Percentiles rank a stretch among this genome's conserved stretches.
These are phyloP conservation scores for Alternaria triticina DNA, from an alignment of 2,329 filamentous ascomycete species.

Conservation along the genomic window DNA sequence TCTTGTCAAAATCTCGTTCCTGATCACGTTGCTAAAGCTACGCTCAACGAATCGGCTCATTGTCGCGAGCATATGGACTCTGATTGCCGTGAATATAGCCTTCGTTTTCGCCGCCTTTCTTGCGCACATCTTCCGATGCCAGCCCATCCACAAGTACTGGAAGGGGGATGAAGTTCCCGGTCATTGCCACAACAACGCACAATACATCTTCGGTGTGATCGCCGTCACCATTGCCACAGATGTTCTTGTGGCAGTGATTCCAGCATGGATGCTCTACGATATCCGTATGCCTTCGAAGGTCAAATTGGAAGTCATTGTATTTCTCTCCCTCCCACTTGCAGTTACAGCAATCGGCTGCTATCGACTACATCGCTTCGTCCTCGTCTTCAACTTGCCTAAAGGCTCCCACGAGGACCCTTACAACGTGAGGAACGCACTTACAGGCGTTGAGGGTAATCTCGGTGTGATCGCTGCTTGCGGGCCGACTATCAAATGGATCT, in stretches of 20 bases:
- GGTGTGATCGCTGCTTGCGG: constrained; percentile 11
- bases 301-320: constrained; percentile 2
- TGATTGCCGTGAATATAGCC: constrained; percentile 3
- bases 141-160: constrained; percentile 12
- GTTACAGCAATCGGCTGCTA: constrained; percentile 15
- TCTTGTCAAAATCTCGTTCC: constrained; percentile 16
- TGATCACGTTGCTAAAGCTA: constrained; percentile 13
- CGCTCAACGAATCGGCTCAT: constrained; percentile 3
- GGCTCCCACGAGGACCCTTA: constrained; percentile 2
- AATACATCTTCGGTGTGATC: constrained; percentile 5
- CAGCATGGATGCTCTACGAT: constrained; percentile 12
- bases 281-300: constrained; percentile 9
- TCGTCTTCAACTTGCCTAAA: neutral
- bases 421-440: constrained; percentile 9
- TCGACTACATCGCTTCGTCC: constrained; percentile 7
- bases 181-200: neutral
- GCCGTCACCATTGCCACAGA: constrained; percentile 11
- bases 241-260: constrained; percentile 13
- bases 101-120: constrained; percentile 5
- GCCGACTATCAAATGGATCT: constrained; percentile 15
- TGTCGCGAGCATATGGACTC: constrained; percentile 5
- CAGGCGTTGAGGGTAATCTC: constrained; percentile 12
- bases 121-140: constrained; percentile 3
- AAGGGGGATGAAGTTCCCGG: neutral
- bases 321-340: constrained; percentile 11